Evolutionary conservation across 164 flowering plant species (phyloP), one percentile per base, ranked within the genome.

Genomic region (Protea cynaroides): DNA sequence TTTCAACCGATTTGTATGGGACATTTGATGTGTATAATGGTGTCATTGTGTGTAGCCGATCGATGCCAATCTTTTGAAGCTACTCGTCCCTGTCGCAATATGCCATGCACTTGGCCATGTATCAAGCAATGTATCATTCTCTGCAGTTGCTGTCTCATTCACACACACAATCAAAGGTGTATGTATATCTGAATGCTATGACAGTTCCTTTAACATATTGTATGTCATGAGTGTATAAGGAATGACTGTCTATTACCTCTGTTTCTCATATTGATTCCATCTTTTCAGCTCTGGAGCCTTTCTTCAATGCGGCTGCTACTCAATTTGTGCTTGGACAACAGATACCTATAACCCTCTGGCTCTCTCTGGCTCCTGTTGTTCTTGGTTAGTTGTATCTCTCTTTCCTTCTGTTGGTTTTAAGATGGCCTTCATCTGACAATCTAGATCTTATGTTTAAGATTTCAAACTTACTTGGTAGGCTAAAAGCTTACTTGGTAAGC

Each of bases 61-160:
- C 24, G 97, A 93, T 72, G 69, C 85, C 18, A 86, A 81, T 78
- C 87, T 81, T 67, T 75, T 90, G 80, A 89, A 87, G 80, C 75
- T 89, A 71, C 86, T 93, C 62, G 74, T 89, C 57, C 98, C 97
- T 2, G 98, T 93, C 1, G 96, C 96, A 17, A 81, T 84, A 0
- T 93, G 96, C 64, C 98, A 90, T 72, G 97, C 92, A 12, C n/a
- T 93, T n/a, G 98, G 98, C 75, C 98, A 93, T 67, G 94, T 93
- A 19, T 90, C 90, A 37, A 89, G 96, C 83, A 93, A 93, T 58
- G 85, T 89, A 65, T 93, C 98, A 1, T 90, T 93, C 72, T 89
- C 98, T 18, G 96, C 98, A 0, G 98, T 93, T 67, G 98, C 97
- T 11, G 94, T 91, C 63, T 91, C 96, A 13, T 91, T 91, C 79